Conservation (phyloP, 768 basidiomycete genomes). For the Boletellus sp. region DNA sequence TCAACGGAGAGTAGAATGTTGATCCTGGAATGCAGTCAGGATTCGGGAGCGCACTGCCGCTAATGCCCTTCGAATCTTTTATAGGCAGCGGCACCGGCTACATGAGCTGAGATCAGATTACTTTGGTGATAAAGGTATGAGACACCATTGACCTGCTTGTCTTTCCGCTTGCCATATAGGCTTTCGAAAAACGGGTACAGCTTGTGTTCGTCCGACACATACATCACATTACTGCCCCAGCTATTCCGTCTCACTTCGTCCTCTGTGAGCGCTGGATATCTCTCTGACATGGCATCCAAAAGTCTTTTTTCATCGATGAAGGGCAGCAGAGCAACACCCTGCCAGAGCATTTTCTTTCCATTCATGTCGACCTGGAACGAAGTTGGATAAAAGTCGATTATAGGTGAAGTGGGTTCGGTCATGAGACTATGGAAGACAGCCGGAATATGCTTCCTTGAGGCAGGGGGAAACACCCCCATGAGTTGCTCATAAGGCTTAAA, state of each 20-base stretch:
- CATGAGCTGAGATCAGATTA: slow-evolving; percentile 14
- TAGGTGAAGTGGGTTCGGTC: slow-evolving; percentile 82
- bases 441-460: slow-evolving; percentile 86
- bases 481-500: slow-evolving; percentile 98
- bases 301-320: slow-evolving; percentile 89
- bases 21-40: slow-evolving; percentile 89
- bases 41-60: slow-evolving; percentile 76
- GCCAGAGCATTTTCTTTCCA: slow-evolving; percentile 99
- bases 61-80: slow-evolving; percentile 70
- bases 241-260: slow-evolving; percentile 82
- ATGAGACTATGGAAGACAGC: slow-evolving; percentile 82
- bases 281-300: slow-evolving; percentile 74
- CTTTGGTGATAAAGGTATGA: neutral
- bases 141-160: slow-evolving; percentile 53
- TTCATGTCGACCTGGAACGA: slow-evolving; percentile 99
- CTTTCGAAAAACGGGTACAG: slow-evolving; percentile 85
- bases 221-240: slow-evolving; percentile 81
- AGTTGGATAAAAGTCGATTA: slow-evolving; percentile 92
- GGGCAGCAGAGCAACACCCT: slow-evolving; percentile 93
- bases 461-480: slow-evolving; percentile 95
- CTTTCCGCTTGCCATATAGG: slow-evolving; percentile 88
- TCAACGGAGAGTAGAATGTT: slow-evolving; percentile 77
- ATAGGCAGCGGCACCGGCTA: slow-evolving; percentile 76
- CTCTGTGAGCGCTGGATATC: slow-evolving; percentile 63
- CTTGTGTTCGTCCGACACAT: slow-evolving; percentile 78